A percentile compares a stretch with the other conserved stretches of the same genome.
phyloP scores from a whole-genome alignment of 2,329 filamentous ascomycete species.

The Trichophyton schoenleinii region DNA sequence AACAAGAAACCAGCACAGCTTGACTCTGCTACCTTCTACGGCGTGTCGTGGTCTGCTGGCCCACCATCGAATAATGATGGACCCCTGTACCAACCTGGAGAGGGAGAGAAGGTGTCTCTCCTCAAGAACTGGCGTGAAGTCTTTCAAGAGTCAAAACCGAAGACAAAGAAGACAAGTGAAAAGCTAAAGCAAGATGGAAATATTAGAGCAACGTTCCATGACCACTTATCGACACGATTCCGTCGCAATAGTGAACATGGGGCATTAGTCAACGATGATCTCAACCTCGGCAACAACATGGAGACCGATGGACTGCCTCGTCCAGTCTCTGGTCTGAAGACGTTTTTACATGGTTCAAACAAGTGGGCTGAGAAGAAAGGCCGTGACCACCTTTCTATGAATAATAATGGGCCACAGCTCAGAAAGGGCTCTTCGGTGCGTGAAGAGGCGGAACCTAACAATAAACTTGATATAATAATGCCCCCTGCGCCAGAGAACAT shows the following conservation, averaged over 20 bases:
- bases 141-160: constrained; percentile 26
- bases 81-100: constrained; percentile 27
- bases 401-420: not conserved
- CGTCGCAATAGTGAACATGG: not conserved
- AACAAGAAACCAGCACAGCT: not conserved
- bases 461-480: not conserved
- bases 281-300: not conserved
- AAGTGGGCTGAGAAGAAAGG: not conserved
- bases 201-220: not conserved
- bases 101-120: constrained; percentile 32
- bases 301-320: not conserved
- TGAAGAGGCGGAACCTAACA: not conserved
- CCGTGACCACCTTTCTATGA: not conserved
- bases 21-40: constrained; percentile 20
- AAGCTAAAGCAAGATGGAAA: not conserved
- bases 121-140: constrained; percentile 37
- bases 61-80: constrained; percentile 21
- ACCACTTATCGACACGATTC: not conserved
- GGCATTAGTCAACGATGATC: not conserved
- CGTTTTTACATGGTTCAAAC: no score
- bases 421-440: constrained; percentile 1
- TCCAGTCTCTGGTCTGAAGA: no score
- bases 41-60: constrained; percentile 30
- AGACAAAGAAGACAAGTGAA: not conserved
- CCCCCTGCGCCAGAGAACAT: not conserved